Base-by-base conservation (phyloP, 768 basidiomycete genomes). In the Boletus tomentosulus region DNA sequence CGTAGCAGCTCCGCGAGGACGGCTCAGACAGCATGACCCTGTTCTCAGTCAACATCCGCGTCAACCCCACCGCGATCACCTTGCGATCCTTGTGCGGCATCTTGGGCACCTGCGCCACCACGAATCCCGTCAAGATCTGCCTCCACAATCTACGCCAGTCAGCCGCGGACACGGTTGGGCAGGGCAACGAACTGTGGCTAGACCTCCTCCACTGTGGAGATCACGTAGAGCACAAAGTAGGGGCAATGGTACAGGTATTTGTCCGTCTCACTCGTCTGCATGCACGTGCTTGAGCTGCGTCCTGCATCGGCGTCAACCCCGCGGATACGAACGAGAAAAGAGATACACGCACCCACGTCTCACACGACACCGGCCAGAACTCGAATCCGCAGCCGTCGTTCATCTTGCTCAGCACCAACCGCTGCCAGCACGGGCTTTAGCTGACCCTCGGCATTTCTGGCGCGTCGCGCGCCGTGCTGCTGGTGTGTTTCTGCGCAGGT, bases 341-440 rank as follows among this genome's bases (percentile, higher is more conserved):
- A 28, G 7, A 42, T 11, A 19, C 1, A 42, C 52, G 46, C 31
- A 98, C 92, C 85, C 15, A 92, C 79, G 62, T 82, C 71, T 46
- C 80, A 77, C 49, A 93, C 80, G 15, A 97, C 80, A 6, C 82
- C 79, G 55, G 95, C 83, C 45, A 99, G 66, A 99, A 73, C 66
- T 97, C 94, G 58, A 96, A 93, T 1, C 92, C 96, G 82, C 89
- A 95, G 5, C 74, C 79, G 68, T 99, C 96, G 63, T 97, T 93
- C 25, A 85, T 52, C 66, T 93, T 95, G 16, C 85, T 87, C 5
- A 90, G 90, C 30, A 97, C 85, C 22, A 99, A 73, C 41, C 93
- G 81, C 64, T 97, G 95, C 70, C 31, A 98, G 75, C 12, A 98
- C 82, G 5, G 83, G 80, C 25, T 83, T 80, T 13, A 93, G 73